phyloP scores from a whole-genome alignment of 2,329 filamentous ascomycete species.

The Monilinia laxa region DNA sequence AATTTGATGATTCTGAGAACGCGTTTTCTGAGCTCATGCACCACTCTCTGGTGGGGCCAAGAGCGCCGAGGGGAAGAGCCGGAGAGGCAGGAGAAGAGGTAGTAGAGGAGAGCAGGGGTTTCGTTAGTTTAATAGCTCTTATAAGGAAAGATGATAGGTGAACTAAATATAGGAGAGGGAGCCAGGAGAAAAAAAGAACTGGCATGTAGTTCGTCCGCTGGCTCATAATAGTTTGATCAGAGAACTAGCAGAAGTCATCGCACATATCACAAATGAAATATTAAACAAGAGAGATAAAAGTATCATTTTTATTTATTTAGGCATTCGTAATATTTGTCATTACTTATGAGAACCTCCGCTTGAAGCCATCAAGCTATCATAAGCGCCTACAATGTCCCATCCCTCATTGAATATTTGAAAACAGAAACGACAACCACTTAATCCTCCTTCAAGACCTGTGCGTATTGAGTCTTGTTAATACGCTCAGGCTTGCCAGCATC shows the following conservation, averaged over 20 bases:
- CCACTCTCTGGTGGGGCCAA: too few relatives aligned
- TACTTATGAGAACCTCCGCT: slow-evolving; percentile 20
- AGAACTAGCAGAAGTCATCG: not conserved
- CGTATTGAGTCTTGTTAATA: slow-evolving; percentile 37
- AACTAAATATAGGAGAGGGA: too few relatives aligned
- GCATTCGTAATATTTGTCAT: slow-evolving; percentile 23
- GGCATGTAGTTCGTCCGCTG: not conserved
- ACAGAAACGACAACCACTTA: slow-evolving; percentile 42
- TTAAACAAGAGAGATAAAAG: slow-evolving; percentile 1
- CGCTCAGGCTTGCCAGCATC: slow-evolving; percentile 59
- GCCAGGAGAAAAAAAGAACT: not conserved
- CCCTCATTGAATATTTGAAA: slow-evolving; percentile 25
- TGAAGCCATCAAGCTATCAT: slow-evolving; percentile 21
- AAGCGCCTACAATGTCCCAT: slow-evolving; percentile 26
- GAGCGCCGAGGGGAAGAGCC: too few relatives aligned
- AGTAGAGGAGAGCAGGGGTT: too few relatives aligned
- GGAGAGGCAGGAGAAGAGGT: too few relatives aligned
- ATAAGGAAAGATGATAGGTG: too few relatives aligned
- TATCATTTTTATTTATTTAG: slow-evolving; percentile 17
- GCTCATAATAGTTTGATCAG: not conserved
- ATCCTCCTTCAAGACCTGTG: slow-evolving; percentile 51
- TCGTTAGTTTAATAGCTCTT: too few relatives aligned
- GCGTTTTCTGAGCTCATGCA: too few relatives aligned
- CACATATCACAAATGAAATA: not conserved
- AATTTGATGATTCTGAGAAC: too few relatives aligned